A percentile compares a stretch with the other conserved stretches of the same genome.
Evolutionary conservation across 139 green algal species (phyloP).

Genomic region (Closterium sp.): DNA sequence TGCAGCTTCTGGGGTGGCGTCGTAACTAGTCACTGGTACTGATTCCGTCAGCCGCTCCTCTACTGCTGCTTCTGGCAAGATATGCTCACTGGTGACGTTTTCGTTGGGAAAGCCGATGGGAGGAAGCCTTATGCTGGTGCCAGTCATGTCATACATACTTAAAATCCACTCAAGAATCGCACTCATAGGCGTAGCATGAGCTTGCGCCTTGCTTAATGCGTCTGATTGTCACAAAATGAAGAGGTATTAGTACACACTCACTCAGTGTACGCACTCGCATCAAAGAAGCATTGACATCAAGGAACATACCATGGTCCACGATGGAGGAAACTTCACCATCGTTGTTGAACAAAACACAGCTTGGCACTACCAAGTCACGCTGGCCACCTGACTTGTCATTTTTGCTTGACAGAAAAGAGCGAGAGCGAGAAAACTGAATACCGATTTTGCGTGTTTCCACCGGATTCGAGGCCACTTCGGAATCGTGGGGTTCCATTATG

Average conservation of each 20-base stretch:
- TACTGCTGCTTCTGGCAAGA: background rate
- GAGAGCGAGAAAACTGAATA: background rate
- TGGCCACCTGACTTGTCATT: background rate
- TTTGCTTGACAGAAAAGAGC: background rate
- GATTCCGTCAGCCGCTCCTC: background rate
- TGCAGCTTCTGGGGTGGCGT: background rate
- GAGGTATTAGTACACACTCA: background rate
- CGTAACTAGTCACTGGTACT: background rate
- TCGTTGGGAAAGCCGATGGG: background rate
- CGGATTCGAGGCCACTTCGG: background rate
- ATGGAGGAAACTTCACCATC: background rate
- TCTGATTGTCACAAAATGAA: background rate
- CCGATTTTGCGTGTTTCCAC: background rate
- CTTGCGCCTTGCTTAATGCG: background rate
- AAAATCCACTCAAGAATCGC: background rate
- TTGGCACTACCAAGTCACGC: background rate
- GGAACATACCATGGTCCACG: background rate
- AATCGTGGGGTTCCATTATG: background rate
- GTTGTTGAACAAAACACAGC: background rate
- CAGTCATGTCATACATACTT: background rate
- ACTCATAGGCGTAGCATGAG: background rate
- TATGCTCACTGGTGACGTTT: background rate
- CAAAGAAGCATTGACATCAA: background rate
- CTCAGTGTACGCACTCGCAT: background rate
- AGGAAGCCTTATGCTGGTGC: background rate